phyloP scores from a whole-genome alignment of 83 land plant genomes.

The Picea mariana region DNA sequence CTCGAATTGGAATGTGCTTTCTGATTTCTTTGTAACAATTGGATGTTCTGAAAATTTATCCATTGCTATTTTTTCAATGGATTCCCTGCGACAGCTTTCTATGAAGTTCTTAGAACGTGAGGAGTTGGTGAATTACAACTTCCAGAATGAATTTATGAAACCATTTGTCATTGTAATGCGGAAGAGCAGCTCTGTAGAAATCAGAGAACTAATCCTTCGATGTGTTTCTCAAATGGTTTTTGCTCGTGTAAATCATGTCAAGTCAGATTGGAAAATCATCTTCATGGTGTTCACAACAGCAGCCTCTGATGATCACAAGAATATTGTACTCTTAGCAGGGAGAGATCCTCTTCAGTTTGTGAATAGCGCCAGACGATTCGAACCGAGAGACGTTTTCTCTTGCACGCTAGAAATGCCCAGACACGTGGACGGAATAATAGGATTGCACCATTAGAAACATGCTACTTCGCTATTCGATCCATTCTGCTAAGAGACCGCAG shows the following conservation, averaged over 20 bases:
- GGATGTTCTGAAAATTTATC: conserved; percentile 94
- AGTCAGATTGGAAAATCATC: conserved; percentile 98
- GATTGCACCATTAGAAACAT: no score
- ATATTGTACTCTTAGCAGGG: conserved; percentile 87
- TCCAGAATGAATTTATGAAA: conserved; percentile 93
- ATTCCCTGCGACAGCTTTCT: conserved; percentile 89
- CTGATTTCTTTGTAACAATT: conserved; percentile 90
- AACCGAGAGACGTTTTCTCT: no score
- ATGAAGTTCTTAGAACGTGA: conserved; percentile 97
- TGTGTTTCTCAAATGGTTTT: conserved; percentile 98
- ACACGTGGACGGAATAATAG: no score
- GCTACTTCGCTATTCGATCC: no score
- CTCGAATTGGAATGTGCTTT: conserved; percentile 94
- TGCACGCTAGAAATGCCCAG: no score
- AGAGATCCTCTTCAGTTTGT: no score
- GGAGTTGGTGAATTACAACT: conserved; percentile 94
- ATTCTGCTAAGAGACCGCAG: no score
- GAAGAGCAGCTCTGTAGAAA: conserved; percentile 87
- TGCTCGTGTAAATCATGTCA: conserved; percentile 86
- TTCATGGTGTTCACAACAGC: conserved; percentile 94
- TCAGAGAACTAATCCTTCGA: conserved; percentile 87
- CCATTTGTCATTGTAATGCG: conserved; percentile 97
- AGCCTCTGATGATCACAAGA: conserved; percentile 92
- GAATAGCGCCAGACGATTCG: no score
- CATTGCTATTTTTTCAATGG: conserved; percentile 95